Conservation (phyloP, 2,329 filamentous ascomycete species). For the Ophiocordyceps australis region DNA sequence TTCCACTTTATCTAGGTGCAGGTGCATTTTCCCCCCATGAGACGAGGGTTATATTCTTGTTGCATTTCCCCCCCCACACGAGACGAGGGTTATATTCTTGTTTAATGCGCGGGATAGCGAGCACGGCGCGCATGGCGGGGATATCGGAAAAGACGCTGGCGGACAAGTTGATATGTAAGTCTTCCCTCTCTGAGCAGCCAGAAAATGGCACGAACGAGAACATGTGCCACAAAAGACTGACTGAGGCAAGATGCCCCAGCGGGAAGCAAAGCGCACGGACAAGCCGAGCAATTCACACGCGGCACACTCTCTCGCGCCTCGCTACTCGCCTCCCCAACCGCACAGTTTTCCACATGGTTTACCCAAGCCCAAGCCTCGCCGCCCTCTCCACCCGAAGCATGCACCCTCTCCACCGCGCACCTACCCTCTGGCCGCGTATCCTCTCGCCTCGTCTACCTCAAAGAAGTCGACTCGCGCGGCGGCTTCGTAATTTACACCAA, state of each 20-base stretch:
- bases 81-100: too few relatives aligned
- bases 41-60: too few relatives aligned
- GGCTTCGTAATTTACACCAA: conserved; percentile 93
- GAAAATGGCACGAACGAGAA: neutral
- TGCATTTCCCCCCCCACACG: too few relatives aligned
- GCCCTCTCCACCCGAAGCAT: conserved; percentile 70
- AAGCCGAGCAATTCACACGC: conserved; percentile 59
- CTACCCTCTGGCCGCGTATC: conserved; percentile 74
- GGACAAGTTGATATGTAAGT: too few relatives aligned
- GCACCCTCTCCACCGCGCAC: conserved; percentile 67
- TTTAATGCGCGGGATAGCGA: too few relatives aligned
- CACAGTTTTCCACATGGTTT: conserved; percentile 88
- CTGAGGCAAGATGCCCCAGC: conserved; percentile 46
- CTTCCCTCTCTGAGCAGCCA: conserved; percentile 1
- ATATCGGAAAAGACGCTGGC: too few relatives aligned
- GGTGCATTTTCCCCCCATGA: too few relatives aligned
- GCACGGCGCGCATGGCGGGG: too few relatives aligned
- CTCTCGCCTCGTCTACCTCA: conserved; percentile 80
- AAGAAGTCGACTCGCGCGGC: conserved; percentile 59
- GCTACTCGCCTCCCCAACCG: conserved; percentile 49
- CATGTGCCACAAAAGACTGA: neutral
- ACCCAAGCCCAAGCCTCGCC: conserved; percentile 45
- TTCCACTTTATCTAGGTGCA: too few relatives aligned
- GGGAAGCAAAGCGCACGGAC: conserved; percentile 33
- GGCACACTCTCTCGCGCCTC: conserved; percentile 41